Percentiles rank a stretch among this genome's conserved stretches.
Evolutionary conservation across 768 basidiomycete genomes (phyloP).

Genomic region (Rhodotorula babjevae): DNA sequence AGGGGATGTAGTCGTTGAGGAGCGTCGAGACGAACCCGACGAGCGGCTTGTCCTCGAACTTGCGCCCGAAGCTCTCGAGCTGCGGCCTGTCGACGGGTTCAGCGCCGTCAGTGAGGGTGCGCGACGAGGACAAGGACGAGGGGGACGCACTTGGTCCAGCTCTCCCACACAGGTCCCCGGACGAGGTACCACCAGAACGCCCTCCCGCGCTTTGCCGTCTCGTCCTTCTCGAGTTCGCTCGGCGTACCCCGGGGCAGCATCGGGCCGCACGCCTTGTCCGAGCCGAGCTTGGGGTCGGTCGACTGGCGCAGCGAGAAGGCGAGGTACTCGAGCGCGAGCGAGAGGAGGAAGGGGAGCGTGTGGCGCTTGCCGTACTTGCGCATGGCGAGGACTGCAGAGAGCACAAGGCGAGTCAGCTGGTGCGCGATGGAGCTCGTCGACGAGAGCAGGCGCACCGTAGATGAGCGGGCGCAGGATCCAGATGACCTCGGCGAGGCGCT

Average conservation of each 20-base stretch:
- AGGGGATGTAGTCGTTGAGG: conserved; percentile 35
- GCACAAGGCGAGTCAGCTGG: background rate
- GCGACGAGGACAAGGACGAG: too few species aligned
- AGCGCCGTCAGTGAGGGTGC: too few species aligned
- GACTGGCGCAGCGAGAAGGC: conserved; percentile 34
- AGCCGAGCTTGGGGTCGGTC: conserved; percentile 10
- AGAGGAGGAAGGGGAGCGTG: conserved; percentile 43
- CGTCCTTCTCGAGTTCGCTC: conserved; percentile 38
- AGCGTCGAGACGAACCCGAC: conserved; percentile 34
- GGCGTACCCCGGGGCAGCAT: conserved; percentile 19
- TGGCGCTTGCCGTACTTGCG: conserved; percentile 40
- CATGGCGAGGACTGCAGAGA: conserved; percentile 37
- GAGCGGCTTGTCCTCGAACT: conserved; percentile 38
- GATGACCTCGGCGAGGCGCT: conserved; percentile 38
- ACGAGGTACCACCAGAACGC: conserved; percentile 41
- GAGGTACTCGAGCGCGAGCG: conserved; percentile 43
- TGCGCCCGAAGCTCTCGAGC: conserved; percentile 26
- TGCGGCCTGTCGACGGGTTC: conserved; percentile 16
- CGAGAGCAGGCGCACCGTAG: conserved; percentile 37
- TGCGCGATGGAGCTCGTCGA: too few species aligned
- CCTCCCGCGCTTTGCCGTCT: conserved; percentile 31
- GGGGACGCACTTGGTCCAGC: conserved; percentile 40
- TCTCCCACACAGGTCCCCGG: conserved; percentile 41
- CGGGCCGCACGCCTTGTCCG: conserved; percentile 24
- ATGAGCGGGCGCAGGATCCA: conserved; percentile 43